phyloP scores from a whole-genome alignment of 2,329 filamentous ascomycete genomes.

The Dothideomycetes sp. region DNA sequence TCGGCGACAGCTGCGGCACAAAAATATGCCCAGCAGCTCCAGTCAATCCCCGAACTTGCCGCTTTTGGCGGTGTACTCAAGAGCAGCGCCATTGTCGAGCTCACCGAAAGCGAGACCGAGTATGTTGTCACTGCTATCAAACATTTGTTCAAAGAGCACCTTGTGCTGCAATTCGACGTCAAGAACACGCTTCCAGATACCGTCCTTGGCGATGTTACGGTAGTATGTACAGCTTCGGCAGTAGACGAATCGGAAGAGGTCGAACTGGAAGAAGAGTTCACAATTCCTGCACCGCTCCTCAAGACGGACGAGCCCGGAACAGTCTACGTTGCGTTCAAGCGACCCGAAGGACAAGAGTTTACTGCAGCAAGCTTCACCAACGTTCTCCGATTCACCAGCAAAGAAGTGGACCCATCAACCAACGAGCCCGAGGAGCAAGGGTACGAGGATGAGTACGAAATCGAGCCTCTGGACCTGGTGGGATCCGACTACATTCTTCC shows the following conservation, averaged over 20 bases:
- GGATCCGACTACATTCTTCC: constrained; percentile 93
- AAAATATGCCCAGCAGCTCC: constrained; percentile 79
- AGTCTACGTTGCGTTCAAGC: constrained; percentile 91
- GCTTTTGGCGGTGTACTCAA: constrained; percentile 87
- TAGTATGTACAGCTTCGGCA: constrained; percentile 69
- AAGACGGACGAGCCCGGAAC: constrained; percentile 79
- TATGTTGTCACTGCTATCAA: constrained; percentile 92
- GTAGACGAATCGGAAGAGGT: constrained; percentile 75
- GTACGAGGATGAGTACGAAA: constrained; percentile 96
- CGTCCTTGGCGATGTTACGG: constrained; percentile 79
- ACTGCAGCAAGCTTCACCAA: constrained; percentile 80
- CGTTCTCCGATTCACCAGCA: constrained; percentile 90
- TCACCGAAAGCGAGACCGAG: constrained; percentile 95
- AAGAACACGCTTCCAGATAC: constrained; percentile 94
- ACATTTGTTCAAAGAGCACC: constrained; percentile 94
- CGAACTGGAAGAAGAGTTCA: constrained; percentile 71
- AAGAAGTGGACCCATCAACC: constrained; percentile 94
- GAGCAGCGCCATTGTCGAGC: constrained; percentile 74
- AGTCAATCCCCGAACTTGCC: constrained; percentile 83
- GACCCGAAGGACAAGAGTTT: constrained; percentile 67
- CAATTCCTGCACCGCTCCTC: constrained; percentile 78
- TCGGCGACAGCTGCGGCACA: constrained; percentile 72
- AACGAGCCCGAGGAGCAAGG: constrained; percentile 82
- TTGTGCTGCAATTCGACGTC: constrained; percentile 93
- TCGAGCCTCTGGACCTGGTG: constrained; percentile 81